Evolutionary conservation across 2,329 filamentous ascomycete species (phyloP), one percentile per base, ranked within the genome.

Genomic region (Fusarium pseudoanthophilum): DNA sequence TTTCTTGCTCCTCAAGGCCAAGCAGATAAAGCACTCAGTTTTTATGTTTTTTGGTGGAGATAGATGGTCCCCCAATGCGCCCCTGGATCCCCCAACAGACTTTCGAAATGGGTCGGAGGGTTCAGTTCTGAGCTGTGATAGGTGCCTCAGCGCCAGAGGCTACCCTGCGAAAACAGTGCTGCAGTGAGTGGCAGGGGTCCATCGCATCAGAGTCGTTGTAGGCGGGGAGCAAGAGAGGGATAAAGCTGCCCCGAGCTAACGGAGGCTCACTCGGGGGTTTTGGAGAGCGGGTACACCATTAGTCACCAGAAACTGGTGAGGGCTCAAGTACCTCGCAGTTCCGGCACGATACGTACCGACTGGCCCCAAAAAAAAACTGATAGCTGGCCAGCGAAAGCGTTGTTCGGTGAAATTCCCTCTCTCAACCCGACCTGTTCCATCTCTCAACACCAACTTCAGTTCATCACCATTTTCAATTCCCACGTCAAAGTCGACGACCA

Each of bases 341-440:
- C 72, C 76, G 76, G 76, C 53, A 72, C 67, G 74, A 75, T 78
- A 77, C 75, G 75, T 78, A 78, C 76, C 76, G 76, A 78, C 75
- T 62, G 67, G 69, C 75, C 77, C 77, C 72, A 78, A 78, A 78
- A 78, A 77, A 78, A 78, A 78, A 77, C 75, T 77, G 77, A 71
- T 67, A 74, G 75, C 67, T 75, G 71, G 73, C 73, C 72, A 76
- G 61, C 69, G 70, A 61, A 73, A 63, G 69, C 62, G 56, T 64
- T 67, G 61, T 76, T 78, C 77, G 77, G 77, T 78, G 77, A 78
- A 78, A 78, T 78, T 78, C 77, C 77, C 77, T 78, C 76, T 78
- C 77, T 76, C 77, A 78, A 78, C 75, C 75, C 69, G 68, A 77
- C 65, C 65, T 72, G 68, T 61, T 77, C 65, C 72, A 75, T 76